Percentiles rank a stretch among this genome's conserved stretches.
Evolutionary conservation across 306 rosid genomes (phyloP).

Genomic region (Datisca glomerata): DNA sequence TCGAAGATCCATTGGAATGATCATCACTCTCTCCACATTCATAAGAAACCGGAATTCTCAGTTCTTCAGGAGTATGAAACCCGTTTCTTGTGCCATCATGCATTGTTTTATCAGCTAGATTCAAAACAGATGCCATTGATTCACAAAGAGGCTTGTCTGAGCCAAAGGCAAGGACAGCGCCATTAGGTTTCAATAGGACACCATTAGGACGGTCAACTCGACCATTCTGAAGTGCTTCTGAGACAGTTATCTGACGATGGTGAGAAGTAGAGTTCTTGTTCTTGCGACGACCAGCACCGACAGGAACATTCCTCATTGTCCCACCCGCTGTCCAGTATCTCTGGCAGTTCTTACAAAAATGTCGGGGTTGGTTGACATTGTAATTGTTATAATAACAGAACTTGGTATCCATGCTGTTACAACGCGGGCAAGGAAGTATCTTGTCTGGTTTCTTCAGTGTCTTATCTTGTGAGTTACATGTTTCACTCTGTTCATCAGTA

Average conservation of each 20-base stretch:
- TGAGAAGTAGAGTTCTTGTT: slow-evolving; percentile 36
- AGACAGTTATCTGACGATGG: slow-evolving; percentile 29
- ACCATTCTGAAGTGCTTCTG: slow-evolving; percentile 24
- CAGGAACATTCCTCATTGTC: slow-evolving; percentile 46
- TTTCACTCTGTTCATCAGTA: slow-evolving; percentile 32
- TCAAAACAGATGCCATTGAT: slow-evolving; percentile 38
- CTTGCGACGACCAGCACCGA: slow-evolving; percentile 51
- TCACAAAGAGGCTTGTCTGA: slow-evolving; percentile 30
- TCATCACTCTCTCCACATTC: slow-evolving; percentile 18
- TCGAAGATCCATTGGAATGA: slow-evolving; percentile 17
- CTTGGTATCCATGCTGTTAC: slow-evolving; percentile 48
- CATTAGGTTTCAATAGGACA: slow-evolving; percentile 16
- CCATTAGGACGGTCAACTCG: slow-evolving; percentile 15
- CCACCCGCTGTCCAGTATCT: slow-evolving; percentile 55
- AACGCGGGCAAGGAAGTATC: slow-evolving; percentile 42
- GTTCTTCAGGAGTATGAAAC: slow-evolving; percentile 23
- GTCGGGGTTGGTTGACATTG: slow-evolving; percentile 43
- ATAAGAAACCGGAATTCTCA: slow-evolving; percentile 20
- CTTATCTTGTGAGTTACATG: slow-evolving; percentile 28
- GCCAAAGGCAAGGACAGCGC: slow-evolving; percentile 31
- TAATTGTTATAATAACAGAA: slow-evolving; percentile 46
- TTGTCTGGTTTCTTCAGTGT: slow-evolving; percentile 43
- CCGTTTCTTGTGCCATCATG: slow-evolving; percentile 17
- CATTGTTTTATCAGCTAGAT: slow-evolving; percentile 25
- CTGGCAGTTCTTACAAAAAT: slow-evolving; percentile 45